Evolutionary conservation across 140 eudicot species (phyloP), one percentile per base, ranked within the genome.

Genomic region (Senecio squalidus): DNA sequence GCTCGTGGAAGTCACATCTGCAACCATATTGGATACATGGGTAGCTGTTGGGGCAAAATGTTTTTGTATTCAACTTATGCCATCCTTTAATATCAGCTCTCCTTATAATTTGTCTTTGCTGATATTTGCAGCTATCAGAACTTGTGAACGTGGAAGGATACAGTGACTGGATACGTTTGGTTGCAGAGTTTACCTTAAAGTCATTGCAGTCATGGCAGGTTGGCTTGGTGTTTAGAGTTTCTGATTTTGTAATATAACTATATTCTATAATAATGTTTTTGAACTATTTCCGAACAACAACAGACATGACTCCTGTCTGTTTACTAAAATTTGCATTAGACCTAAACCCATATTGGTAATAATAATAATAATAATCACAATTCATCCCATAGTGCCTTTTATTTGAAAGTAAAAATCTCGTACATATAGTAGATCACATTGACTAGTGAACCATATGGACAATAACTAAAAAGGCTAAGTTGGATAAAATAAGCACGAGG

Each of bases 201-300:
- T 91, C 98, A 23, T 66, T 91, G 80, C 85, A 83, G 65, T 91
- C 96, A 65, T 91, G 98, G 98, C 94, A 91, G 96, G 98, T 81
- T 40, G 36, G 49, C 63, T 50, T 24, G 24, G n/a, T 65, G 60
- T 70, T 60, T 68, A 57, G 44, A 44, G 31, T 60, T 29, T 66
- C 27, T 4, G 5, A 64, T 47, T 36, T 15, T 44, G 43, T 52
- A 41, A 61, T 21, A 49, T 23, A 41, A 53, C 46, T 30, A 34
- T 60, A 21, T 46, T 36, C 38, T 31, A 21, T 21, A n/a, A n/a
- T n/a, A n/a, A n/a, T n/a, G n/a, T n/a, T n/a, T n/a, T n/a, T n/a
- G 33, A 38, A 48, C 24, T 72, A 5, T 48, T 52, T 45, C 2
- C 15, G 21, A 16, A 34, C 33, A 57, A 56, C n/a, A n/a, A 56